Evolutionary conservation across 371 early-diverging fungal genomes (phyloP), one percentile per base, ranked within the genome.

Genomic region (Saksenaea vasiformis): DNA sequence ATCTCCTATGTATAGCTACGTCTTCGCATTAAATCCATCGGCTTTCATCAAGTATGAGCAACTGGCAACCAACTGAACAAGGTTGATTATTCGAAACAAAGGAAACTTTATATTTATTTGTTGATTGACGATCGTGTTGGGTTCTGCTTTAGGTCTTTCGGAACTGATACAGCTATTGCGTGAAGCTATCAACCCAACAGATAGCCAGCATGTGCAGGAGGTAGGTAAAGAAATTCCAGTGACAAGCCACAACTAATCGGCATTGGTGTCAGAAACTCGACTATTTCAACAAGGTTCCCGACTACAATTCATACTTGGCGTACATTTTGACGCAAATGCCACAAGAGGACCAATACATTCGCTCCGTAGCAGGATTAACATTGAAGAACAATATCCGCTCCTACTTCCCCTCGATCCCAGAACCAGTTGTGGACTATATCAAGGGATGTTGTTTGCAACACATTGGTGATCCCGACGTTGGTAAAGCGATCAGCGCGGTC

Each of bases 251-350:
- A 10, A 11, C 51, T 47, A 8, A 47, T 14, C 54, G 37, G 54
- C 56, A 10, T 27, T 19, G 44, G 34, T 24, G 47, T 44, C 79
- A 93, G 93, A 85, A 89, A 72, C 79, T 94, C 54, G 80, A 87
- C 36, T 78, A 83, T 60, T 90, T 91, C 79, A 84, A 84, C 67
- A 74, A 78, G 60, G 77, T 91, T 22, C 91, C 93, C 22, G 92
- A 94, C 67, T 95, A 87, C 80, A 84, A 86, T 75, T 87, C 85
- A 68, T 94, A 94, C 82, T 85, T 94, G 36, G 83, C 88, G 38
- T 88, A 87, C 62, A 88, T 95, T 56, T 72, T 95, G 57, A 85
- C 88, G 3, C 80, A 83, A 66, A 72, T 78, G 57, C 77, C 74
- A 47, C 66, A 79, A 31, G 55, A 56, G 31, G 64, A 66, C 38